Conservation (phyloP, 225 moss, liverwort and hornwort species). For the Pseudoscleropodium purum region DNA sequence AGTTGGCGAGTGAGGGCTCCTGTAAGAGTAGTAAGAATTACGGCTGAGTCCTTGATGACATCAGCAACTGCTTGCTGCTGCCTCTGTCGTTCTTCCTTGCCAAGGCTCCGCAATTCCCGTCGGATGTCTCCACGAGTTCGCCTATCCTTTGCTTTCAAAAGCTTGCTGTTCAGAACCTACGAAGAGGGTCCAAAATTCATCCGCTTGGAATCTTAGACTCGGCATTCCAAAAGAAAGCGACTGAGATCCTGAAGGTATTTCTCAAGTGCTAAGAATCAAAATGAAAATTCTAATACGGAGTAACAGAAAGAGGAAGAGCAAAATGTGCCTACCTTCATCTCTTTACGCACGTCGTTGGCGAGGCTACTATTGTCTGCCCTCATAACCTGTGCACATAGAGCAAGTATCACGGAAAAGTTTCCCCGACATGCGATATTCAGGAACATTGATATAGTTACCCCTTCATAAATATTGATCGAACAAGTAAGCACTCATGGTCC, state of each 20-base stretch:
- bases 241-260: not conserved
- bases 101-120: slow-evolving; percentile 63
- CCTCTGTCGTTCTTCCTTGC: slow-evolving; percentile 79
- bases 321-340: slow-evolving; percentile 67
- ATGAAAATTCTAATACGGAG: not conserved
- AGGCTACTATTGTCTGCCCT: slow-evolving; percentile 84
- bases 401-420: not conserved
- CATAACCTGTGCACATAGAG: slow-evolving; percentile 46
- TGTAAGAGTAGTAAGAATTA: slow-evolving; percentile 84
- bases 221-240: not conserved
- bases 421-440: not conserved
- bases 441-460: not conserved
- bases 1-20: slow-evolving; percentile 88
- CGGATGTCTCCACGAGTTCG: slow-evolving; percentile 68
- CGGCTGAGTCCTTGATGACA: slow-evolving; percentile 75
- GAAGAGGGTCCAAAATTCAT: not conserved
- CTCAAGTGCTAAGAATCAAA: not conserved
- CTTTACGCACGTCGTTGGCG: slow-evolving; percentile 90
- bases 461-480: not conserved
- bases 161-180: slow-evolving; percentile 74
- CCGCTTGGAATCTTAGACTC: not conserved
- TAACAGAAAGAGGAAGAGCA: not conserved
- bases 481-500: not conserved
- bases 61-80: slow-evolving; percentile 91
- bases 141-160: slow-evolving; percentile 82